Evolutionary conservation across 2,329 filamentous ascomycete species (phyloP), one percentile per base, ranked within the genome.

Genomic region (Ustilaginoidea virens): DNA sequence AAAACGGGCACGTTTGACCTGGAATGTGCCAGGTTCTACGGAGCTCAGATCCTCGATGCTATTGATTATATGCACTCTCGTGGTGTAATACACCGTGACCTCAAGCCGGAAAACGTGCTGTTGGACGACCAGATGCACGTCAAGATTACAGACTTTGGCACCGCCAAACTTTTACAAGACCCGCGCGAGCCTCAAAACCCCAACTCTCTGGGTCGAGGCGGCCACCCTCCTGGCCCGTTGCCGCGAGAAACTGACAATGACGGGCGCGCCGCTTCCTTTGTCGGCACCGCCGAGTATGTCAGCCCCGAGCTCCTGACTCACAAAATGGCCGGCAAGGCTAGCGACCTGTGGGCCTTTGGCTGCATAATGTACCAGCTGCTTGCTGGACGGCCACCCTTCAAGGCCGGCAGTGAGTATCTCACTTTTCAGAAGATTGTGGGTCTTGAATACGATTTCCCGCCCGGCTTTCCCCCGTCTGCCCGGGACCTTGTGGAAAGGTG

Each of bases 121-220:
- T 63, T 98, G 21, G 90, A 98, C 51, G 80, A 86, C 39, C 79
- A 92, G 46, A 92, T 94, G 80, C 83, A 96, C 45, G 77, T 96
- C 55, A 98, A 98, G 52, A 94, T 98, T 39, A 98, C 90, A 6
- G 90, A 98, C 54, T 98, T 98, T 48, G 90, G 90, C 23, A 98
- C 90, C 0, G 90, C 90, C n/a, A 96, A 94, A 51, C 72, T 98
- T 36, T 61, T 98, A 25, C 43, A 39, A 30, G 54, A 56, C 30
- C 52, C 52, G 15, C 47, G 52, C 15, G 45, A 46, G 15, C 53
- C 53, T 10, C 54, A 63, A 48, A 46, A 62, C 32, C 52, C 56
- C 3, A 54, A 58, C 10, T 41, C 54, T 4, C 49, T 53, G 0
- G 39, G 49, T 28, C 52, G 48, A 31, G 60, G 54, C 29, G 52